Evolutionary conservation across 176 grass and related monocot species (phyloP).

Genomic region (Hordeum marinum): DNA sequence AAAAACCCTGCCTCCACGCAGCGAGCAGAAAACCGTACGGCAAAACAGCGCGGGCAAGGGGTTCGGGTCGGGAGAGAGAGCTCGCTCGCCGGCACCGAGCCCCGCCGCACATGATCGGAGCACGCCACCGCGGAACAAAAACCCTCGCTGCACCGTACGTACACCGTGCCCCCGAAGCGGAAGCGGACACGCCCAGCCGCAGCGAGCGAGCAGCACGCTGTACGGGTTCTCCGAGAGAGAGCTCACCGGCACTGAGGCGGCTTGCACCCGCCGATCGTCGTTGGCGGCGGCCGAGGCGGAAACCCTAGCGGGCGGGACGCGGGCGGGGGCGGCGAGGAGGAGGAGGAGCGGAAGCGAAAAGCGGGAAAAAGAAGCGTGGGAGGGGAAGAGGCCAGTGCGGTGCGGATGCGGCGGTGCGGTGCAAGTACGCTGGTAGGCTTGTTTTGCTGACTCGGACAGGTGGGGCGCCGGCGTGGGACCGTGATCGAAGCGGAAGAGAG

Average conservation of each 20-base stretch:
- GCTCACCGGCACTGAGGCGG: neutral
- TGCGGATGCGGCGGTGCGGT: neutral
- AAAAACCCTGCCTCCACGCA: neutral
- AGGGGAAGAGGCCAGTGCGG: neutral
- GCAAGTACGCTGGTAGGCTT: neutral
- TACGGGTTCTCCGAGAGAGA: neutral
- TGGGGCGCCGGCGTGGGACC: neutral
- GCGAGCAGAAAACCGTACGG: neutral
- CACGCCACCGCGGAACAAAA: neutral
- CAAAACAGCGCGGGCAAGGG: neutral
- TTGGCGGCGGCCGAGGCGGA: neutral
- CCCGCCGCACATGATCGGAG: neutral
- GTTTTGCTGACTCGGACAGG: neutral
- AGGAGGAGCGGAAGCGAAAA: neutral
- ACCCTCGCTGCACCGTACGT: neutral
- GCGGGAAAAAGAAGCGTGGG: conserved; percentile 14
- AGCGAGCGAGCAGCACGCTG: neutral
- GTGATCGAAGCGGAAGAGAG: neutral
- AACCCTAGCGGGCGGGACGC: neutral
- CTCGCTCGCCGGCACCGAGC: neutral
- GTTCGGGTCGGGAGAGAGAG: neutral
- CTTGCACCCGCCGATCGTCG: neutral
- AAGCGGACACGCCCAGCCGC: neutral
- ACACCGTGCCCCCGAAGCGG: neutral
- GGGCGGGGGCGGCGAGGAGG: neutral